A percentile compares a stretch with the other conserved stretches of the same genome.
These are phyloP conservation scores for Plasmodium gaboni DNA, from an alignment of 169 alveolate genomes.

Conservation along the genomic window DNA sequence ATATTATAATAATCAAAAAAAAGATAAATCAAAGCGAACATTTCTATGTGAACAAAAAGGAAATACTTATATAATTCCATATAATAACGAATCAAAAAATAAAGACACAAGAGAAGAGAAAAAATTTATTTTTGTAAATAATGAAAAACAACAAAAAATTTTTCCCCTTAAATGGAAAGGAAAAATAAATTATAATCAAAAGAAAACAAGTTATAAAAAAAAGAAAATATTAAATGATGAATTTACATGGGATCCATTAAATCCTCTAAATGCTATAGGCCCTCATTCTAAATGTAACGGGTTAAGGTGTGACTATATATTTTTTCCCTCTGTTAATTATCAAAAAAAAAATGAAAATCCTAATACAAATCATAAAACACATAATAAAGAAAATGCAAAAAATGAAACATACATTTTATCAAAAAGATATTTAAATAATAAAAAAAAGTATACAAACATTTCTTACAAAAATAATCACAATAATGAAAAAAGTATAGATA, in stretches of 20 bases:
- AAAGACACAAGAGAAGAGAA: not conserved
- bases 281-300: constrained; percentile 93
- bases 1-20: too few species aligned
- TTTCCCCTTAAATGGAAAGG: too few species aligned
- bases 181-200: not conserved
- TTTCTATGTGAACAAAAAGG: too few species aligned
- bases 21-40: too few species aligned
- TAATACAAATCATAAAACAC: not conserved
- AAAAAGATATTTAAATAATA: not conserved
- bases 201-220: not conserved
- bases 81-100: too few species aligned
- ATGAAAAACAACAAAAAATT: not conserved
- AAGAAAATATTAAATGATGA: constrained; percentile 75
- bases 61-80: too few species aligned
- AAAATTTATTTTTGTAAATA: not conserved
- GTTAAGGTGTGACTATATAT: constrained; percentile 91
- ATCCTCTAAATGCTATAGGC: constrained; percentile 90
- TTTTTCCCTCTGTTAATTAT: constrained; percentile 89
- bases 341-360: not conserved
- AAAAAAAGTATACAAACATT: not conserved
- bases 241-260: constrained; percentile 92
- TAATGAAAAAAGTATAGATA: constrained; percentile 1
- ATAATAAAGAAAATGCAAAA: not conserved
- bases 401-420: not conserved
- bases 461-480: not conserved